Conservation (phyloP, 2,329 filamentous ascomycete species). For the Furcasterigmium sp. region DNA sequence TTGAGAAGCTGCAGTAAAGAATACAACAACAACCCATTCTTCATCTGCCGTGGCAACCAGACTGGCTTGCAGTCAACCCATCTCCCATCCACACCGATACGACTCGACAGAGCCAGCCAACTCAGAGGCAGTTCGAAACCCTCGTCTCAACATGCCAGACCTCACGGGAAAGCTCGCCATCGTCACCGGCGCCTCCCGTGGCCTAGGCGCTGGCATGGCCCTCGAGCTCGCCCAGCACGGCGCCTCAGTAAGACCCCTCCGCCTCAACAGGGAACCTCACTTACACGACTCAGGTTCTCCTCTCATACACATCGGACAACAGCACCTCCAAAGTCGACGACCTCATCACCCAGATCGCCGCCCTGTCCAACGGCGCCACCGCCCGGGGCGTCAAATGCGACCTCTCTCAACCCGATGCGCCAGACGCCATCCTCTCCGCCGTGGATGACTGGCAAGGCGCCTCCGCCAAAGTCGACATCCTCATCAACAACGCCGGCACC, state of each 20-base stretch:
- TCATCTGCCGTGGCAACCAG: too few species aligned
- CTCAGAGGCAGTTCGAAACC: too few species aligned
- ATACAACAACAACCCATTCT: too few species aligned
- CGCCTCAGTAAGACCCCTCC: conserved; percentile 18
- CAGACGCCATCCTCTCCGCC: not conserved
- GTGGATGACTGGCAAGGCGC: not conserved
- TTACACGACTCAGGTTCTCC: not conserved
- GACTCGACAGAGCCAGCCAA: too few species aligned
- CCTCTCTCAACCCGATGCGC: not conserved
- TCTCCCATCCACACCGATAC: too few species aligned
- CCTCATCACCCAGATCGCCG: not conserved
- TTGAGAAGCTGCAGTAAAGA: too few species aligned
- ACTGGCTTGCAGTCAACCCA: too few species aligned
- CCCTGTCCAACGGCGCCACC: not conserved
- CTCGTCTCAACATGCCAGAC: too few species aligned
- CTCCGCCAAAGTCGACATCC: conserved; percentile 3
- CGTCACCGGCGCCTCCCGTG: conserved; percentile 37
- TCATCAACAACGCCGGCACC: conserved; percentile 7
- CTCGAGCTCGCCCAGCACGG: conserved; percentile 49
- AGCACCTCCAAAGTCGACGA: not conserved
- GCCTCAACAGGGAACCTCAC: not conserved
- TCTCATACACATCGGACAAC: not conserved
- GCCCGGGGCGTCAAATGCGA: not conserved
- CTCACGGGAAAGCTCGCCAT: conserved; percentile 4
- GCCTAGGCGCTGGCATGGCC: conserved; percentile 54